phyloP scores from a whole-genome alignment of 164 flowering plant species.

The Houttuynia cordata region DNA sequence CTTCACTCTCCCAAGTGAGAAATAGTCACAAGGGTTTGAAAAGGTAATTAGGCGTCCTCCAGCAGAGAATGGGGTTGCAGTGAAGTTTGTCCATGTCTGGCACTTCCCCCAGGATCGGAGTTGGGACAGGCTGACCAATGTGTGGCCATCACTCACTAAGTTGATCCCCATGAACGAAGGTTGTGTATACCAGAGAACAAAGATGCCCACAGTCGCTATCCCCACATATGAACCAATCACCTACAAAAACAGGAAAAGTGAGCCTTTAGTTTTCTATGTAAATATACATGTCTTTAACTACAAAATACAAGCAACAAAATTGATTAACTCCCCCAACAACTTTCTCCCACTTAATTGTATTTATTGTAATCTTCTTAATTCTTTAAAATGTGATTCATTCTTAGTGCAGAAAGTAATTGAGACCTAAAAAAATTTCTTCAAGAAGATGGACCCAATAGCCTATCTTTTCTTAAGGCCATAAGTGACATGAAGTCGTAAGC shows the following conservation, averaged over 20 bases:
- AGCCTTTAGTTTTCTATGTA: background rate
- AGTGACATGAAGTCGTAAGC: too few relatives aligned
- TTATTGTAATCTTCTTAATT: too few relatives aligned
- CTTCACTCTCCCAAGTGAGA: constrained; percentile 70
- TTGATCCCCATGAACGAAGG: constrained; percentile 67
- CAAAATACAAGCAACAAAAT: too few relatives aligned
- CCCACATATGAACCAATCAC: constrained; percentile 89
- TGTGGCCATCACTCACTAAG: constrained; percentile 68
- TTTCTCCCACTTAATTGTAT: too few relatives aligned
- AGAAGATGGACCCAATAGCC: too few relatives aligned
- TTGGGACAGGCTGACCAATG: constrained; percentile 59
- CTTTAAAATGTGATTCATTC: too few relatives aligned
- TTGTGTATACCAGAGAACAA: constrained; percentile 78
- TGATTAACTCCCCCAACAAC: too few relatives aligned
- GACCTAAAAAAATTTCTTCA: too few relatives aligned
- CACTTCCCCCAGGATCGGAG: constrained; percentile 78
- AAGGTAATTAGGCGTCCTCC: constrained; percentile 35
- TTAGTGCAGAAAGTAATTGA: too few relatives aligned
- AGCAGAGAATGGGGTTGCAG: constrained; percentile 45
- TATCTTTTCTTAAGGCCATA: too few relatives aligned
- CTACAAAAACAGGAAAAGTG: constrained; percentile 23
- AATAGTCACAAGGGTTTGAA: constrained; percentile 78
- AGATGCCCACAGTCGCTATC: constrained; percentile 79
- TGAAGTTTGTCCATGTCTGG: constrained; percentile 62
- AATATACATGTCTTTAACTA: too few relatives aligned